Conservation (phyloP, 2,329 filamentous ascomycete genomes). For the Penicillium nordicum region DNA sequence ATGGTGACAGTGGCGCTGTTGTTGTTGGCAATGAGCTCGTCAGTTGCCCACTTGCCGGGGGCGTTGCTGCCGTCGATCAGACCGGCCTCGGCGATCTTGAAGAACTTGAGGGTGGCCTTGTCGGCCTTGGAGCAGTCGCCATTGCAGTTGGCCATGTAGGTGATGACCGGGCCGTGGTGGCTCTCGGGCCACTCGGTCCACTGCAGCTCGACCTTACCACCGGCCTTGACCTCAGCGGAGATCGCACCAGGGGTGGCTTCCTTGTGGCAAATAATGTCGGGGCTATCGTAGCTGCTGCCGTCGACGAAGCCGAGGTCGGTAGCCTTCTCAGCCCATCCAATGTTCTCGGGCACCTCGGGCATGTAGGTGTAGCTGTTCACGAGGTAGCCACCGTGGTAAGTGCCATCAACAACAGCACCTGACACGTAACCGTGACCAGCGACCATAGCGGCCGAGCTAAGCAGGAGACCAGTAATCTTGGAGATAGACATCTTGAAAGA, state of each 20-base stretch:
- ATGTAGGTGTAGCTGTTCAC: slow-evolving; percentile 35
- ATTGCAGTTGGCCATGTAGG: slow-evolving; percentile 60
- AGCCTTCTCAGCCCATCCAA: slow-evolving; percentile 55
- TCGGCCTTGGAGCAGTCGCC: slow-evolving; percentile 56
- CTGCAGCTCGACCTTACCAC: slow-evolving; percentile 55
- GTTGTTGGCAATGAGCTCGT: slow-evolving; percentile 52
- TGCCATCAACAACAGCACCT: slow-evolving; percentile 35
- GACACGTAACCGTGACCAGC: slow-evolving; percentile 41
- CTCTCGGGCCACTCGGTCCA: slow-evolving; percentile 66
- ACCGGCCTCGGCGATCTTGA: slow-evolving; percentile 62
- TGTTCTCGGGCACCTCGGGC: slow-evolving; percentile 39
- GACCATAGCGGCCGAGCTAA: slow-evolving; percentile 37
- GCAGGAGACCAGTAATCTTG: slow-evolving; percentile 32
- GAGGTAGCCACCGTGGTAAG: slow-evolving; percentile 43
- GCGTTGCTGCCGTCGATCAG: slow-evolving; percentile 44
- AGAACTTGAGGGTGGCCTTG: slow-evolving; percentile 55
- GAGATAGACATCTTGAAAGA: slow-evolving; percentile 31
- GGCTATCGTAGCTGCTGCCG: slow-evolving; percentile 44
- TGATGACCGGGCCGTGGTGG: slow-evolving; percentile 63
- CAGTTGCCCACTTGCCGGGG: slow-evolving; percentile 55
- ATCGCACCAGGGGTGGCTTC: slow-evolving; percentile 50
- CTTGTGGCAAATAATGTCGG: slow-evolving; percentile 63
- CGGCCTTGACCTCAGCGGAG: slow-evolving; percentile 59
- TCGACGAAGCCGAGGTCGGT: slow-evolving; percentile 55
- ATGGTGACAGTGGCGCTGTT: slow-evolving; percentile 51